phyloP scores from a whole-genome alignment of 202 grass and related monocot genomes.

The Cymbopogon flexuosus region DNA sequence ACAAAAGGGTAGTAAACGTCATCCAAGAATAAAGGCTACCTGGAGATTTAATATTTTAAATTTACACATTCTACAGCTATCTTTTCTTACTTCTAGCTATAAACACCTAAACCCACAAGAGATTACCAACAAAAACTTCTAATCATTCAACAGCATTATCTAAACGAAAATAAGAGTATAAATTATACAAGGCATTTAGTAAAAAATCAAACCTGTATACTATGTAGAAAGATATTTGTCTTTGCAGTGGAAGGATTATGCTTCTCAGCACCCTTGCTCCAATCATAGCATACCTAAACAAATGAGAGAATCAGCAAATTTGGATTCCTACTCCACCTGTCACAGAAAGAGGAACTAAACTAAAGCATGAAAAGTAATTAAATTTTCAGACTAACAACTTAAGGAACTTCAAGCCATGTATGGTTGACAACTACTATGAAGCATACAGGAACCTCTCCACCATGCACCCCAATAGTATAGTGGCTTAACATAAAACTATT shows the following conservation, averaged over 20 bases:
- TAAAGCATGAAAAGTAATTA: not conserved
- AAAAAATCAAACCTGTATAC: conserved; percentile 55
- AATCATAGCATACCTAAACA: conserved; percentile 83
- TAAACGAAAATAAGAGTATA: conserved; percentile 1
- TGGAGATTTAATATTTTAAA: not conserved
- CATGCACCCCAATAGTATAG: not conserved
- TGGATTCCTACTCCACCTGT: not conserved
- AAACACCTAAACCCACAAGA: not conserved
- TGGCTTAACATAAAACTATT: not conserved
- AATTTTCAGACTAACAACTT: conserved; percentile 11
- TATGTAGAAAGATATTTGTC: conserved; percentile 85
- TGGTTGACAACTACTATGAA: not conserved
- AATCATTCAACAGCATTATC: not conserved
- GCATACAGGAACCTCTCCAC: not conserved
- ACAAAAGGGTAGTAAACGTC: conserved; percentile 8
- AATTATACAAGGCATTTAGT: not conserved
- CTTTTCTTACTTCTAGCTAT: not conserved
- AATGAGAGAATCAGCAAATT: conserved; percentile 21
- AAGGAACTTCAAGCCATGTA: conserved; percentile 9
- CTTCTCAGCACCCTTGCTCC: conserved; percentile 95
- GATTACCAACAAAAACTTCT: not conserved
- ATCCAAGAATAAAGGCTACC: not conserved
- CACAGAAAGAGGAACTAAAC: not conserved
- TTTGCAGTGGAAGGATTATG: conserved; percentile 82
- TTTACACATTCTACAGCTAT: not conserved